Conservation (phyloP, 768 basidiomycete genomes). For the Strobilomyces echinocephalus region DNA sequence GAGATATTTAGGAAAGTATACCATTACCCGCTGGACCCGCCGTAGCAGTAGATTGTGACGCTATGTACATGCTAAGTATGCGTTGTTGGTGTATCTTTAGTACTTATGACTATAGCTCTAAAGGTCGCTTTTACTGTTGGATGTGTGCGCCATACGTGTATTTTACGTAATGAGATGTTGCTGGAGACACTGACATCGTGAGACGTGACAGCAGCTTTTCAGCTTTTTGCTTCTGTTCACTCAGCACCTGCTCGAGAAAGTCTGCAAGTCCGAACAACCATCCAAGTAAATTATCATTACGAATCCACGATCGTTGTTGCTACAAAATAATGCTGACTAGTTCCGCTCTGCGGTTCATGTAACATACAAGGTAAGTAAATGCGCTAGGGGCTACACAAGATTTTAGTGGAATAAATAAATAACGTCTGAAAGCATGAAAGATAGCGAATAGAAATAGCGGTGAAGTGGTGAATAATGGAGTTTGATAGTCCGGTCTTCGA, state of each 20-base stretch:
- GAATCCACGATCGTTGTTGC: conserved; percentile 4
- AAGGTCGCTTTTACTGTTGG: not conserved
- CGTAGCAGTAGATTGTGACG: conserved; percentile 10
- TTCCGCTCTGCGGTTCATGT: conserved; percentile 1
- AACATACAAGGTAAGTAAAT: conserved; percentile 14
- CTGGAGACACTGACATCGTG: too few species aligned
- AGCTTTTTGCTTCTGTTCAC: too few species aligned
- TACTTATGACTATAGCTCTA: not conserved
- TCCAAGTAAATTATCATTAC: not conserved
- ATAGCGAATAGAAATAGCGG: conserved; percentile 8
- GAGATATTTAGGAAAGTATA: conserved; percentile 28
- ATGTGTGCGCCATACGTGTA: too few species aligned
- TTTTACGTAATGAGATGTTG: too few species aligned
- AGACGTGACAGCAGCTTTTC: too few species aligned
- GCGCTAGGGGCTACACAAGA: conserved; percentile 24
- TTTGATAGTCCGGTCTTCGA: not conserved
- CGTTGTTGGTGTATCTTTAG: conserved; percentile 10
- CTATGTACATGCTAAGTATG: conserved; percentile 9
- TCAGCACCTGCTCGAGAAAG: not conserved
- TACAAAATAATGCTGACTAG: conserved; percentile 18
- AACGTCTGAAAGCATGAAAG: not conserved
- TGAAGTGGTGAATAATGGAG: conserved; percentile 10
- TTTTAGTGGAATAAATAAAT: conserved; percentile 24
- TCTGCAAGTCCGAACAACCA: not conserved
- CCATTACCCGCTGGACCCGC: conserved; percentile 34